phyloP scores from a whole-genome alignment of 1,139 yeast species.

The Blastobotrys serpentis region DNA sequence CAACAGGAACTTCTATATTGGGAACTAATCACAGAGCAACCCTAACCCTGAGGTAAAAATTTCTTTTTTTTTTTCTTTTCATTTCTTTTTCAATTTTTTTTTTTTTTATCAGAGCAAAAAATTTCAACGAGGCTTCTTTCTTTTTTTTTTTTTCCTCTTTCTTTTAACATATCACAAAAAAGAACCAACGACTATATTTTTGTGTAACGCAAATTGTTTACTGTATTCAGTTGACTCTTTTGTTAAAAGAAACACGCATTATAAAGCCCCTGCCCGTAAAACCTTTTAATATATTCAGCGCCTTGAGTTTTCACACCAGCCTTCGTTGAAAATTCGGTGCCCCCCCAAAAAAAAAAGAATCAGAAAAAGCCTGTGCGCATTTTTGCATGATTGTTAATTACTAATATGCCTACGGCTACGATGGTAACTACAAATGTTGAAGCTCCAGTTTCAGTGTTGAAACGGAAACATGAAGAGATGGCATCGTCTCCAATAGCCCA shows the following conservation, averaged over 20 bases:
- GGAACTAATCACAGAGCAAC: neutral
- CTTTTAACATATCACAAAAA: conserved; percentile 10
- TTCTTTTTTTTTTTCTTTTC: neutral
- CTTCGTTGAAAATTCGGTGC: conserved; percentile 8
- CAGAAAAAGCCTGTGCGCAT: no score
- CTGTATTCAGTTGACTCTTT: neutral
- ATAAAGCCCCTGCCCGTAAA: conserved; percentile 6
- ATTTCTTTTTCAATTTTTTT: no score
- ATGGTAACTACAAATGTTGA: neutral
- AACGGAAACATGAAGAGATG: conserved; percentile 17
- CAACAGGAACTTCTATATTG: neutral
- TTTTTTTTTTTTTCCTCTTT: neutral
- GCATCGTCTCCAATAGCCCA: conserved; percentile 4
- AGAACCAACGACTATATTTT: neutral
- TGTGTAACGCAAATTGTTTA: conserved; percentile 11
- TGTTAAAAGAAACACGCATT: neutral
- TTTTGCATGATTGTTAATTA: neutral
- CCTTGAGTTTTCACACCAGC: conserved; percentile 10
- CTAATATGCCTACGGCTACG: conserved; percentile 9
- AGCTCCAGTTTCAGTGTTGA: conserved; percentile 10
- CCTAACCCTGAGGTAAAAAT: neutral
- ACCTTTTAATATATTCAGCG: conserved; percentile 7
- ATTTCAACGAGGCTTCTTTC: neutral
- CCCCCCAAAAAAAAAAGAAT: neutral
- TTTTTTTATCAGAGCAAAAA: conserved; percentile 1